Evolutionary conservation across 2,329 filamentous ascomycete species (phyloP), one percentile per base, ranked within the genome.

Genomic region (Talaromyces sp.): DNA sequence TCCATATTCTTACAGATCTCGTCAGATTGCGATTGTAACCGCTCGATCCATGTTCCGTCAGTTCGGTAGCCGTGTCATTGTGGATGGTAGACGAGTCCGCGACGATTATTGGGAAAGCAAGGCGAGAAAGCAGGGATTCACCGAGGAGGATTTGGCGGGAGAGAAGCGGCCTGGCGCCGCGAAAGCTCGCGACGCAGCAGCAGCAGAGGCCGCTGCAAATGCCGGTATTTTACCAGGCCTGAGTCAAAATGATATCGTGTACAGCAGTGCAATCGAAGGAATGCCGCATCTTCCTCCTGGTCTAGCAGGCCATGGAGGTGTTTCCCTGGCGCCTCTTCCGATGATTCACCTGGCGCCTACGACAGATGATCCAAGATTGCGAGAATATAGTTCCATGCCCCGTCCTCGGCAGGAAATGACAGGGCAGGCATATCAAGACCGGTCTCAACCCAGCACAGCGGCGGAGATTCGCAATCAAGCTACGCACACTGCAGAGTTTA

Each of bases 21-120:
- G 95, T 60, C 95, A 99, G 79, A 99, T 99, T 71, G 95, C 95
- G 61, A 97, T 99, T 68, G 95, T 99, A 50, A 98, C 95, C 0
- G 95, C 95, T 35, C 89, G 92, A 69, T 98, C 94, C 71, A 99
- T 99, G 95, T 99, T 98, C 79, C 89, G 95, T 50, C 95, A 99
- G 77, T 99, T 99, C 77, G 95, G 95, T 58, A 97, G 93, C 77
- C 87, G 95, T 68, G 90, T 99, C 61, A 95, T 99, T 69, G 88
- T 91, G 41, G 91, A 93, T 73, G 95, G 95, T 39, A 87, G 94
- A 68, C 86, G 95, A 65, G 95, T 99, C 49, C 89, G 95, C 59
- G 95, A 99, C 79, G 95, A 99, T 76, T 99, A 99, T 79, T 99
- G 95, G 95, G 95, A 98, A 78, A 91, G 90, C 74, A 98, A 98